Conservation (phyloP, 177 flowering plant genomes). For the Vitis hybrid region DNA sequence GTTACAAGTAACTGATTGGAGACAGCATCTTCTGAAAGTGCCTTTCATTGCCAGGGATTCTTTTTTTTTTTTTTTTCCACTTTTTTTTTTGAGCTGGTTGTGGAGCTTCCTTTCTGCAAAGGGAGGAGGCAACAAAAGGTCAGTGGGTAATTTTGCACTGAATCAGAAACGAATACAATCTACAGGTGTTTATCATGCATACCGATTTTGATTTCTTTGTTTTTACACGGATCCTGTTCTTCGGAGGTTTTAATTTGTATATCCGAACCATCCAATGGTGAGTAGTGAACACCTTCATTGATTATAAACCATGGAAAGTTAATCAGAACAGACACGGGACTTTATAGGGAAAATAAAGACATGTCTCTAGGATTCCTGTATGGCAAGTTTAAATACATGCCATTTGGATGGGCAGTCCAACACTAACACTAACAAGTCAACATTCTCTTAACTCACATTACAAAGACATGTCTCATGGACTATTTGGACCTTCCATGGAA, state of each 20-base stretch:
- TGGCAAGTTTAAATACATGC: too few species aligned
- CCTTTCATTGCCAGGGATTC: constrained; percentile 62
- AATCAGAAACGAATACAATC: too few species aligned
- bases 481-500: too few species aligned
- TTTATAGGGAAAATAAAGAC: too few species aligned
- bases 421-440: too few species aligned
- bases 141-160: neutral
- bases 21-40: neutral
- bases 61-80: constrained; percentile 44
- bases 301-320: neutral
- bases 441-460: too few species aligned
- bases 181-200: constrained; percentile 12
- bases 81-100: constrained; percentile 37
- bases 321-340: too few species aligned
- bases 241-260: constrained; percentile 81
- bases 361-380: too few species aligned
- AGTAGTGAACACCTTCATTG: constrained; percentile 79
- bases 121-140: neutral
- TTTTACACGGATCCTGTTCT: constrained; percentile 84
- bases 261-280: constrained; percentile 99
- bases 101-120: constrained; percentile 54
- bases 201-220: constrained; percentile 80
- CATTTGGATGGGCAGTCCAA: too few species aligned
- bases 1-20: neutral
- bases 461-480: too few species aligned